Evolutionary conservation across 2,329 filamentous ascomycete species (phyloP).

Genomic region (Fusarium subtropicale): DNA sequence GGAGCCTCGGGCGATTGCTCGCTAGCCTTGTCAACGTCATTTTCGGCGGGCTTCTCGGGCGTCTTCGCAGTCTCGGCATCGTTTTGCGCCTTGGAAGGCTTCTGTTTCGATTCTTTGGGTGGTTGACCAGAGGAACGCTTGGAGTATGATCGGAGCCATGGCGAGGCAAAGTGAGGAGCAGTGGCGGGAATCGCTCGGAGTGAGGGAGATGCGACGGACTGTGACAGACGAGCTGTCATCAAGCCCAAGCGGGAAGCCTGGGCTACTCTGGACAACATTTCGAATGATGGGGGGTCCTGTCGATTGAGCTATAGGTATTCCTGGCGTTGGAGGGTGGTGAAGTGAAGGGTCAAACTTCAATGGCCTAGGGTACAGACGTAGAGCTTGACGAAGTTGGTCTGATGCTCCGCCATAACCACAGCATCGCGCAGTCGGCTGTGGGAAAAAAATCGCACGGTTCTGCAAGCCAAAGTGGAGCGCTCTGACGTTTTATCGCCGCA

Average conservation of each 20-base stretch:
- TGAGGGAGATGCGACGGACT: constrained; percentile 42
- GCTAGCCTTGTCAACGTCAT: constrained; percentile 38
- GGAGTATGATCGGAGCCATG: constrained; percentile 50
- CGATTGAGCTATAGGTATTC: constrained; percentile 2
- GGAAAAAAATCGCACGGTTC: constrained; percentile 47
- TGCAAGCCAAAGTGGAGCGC: constrained; percentile 23
- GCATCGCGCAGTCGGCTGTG: constrained; percentile 32
- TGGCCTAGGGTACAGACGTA: constrained; percentile 21
- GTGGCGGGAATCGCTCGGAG: constrained; percentile 44
- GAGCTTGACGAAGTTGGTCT: constrained; percentile 43
- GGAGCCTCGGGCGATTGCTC: constrained; percentile 45
- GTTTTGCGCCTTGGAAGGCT: constrained; percentile 35
- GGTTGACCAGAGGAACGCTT: constrained; percentile 31
- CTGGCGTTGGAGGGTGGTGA: constrained; percentile 25
- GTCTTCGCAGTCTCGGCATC: constrained; percentile 33
- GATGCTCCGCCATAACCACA: constrained; percentile 47
- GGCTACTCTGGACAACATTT: constrained; percentile 57
- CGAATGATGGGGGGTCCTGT: constrained; percentile 25
- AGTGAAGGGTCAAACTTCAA: constrained; percentile 38
- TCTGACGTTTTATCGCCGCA: constrained; percentile 1
- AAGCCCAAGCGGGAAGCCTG: constrained; percentile 51
- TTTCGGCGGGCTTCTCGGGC: constrained; percentile 31
- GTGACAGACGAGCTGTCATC: constrained; percentile 47
- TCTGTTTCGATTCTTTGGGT: constrained; percentile 25
- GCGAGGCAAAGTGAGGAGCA: constrained; percentile 38